phyloP scores from a whole-genome alignment of 2,329 filamentous ascomycete genomes.

The Phialemoniopsis sp. region DNA sequence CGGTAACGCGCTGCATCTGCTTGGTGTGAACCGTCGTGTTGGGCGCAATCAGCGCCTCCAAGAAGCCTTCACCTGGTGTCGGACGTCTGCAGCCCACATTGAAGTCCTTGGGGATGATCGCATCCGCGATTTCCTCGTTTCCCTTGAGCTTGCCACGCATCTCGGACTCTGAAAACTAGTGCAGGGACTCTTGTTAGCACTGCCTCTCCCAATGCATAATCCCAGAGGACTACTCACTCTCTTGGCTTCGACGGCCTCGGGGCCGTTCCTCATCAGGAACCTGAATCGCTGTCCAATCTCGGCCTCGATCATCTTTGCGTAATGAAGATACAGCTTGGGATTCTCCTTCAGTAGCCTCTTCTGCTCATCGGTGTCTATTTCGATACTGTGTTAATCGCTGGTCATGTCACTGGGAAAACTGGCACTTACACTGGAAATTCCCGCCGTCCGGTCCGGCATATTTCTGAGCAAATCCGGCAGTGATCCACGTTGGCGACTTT shows the following conservation, averaged over 20 bases:
- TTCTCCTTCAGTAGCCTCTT: conserved; percentile 1
- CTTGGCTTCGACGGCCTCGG: not conserved
- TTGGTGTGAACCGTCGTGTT: conserved; percentile 1
- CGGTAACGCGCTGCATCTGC: not conserved
- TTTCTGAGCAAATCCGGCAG: conserved; percentile 5
- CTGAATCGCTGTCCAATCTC: conserved; percentile 4
- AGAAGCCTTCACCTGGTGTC: conserved; percentile 5
- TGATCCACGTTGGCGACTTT: conserved; percentile 5
- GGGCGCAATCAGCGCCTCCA: conserved; percentile 3
- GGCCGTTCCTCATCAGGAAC: conserved; percentile 3
- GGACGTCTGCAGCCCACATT: conserved; percentile 2
- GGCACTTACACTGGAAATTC: conserved; percentile 6
- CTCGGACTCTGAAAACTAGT: conserved; percentile 3
- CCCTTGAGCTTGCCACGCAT: conserved; percentile 3
- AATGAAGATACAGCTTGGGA: conserved; percentile 2
- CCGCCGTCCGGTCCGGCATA: conserved; percentile 4
- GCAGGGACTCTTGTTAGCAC: not conserved
- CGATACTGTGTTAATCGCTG: not conserved
- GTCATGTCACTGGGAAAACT: not conserved
- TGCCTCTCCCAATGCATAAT: not conserved
- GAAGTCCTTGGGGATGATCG: conserved; percentile 5
- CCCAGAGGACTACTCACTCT: not conserved
- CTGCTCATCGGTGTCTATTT: conserved; percentile 4
- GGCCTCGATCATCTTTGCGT: conserved; percentile 5
- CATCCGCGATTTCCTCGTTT: not conserved